These are phyloP conservation scores for Pleurotus ostreatus DNA, from an alignment of 768 basidiomycete species.

Conservation along the genomic window DNA sequence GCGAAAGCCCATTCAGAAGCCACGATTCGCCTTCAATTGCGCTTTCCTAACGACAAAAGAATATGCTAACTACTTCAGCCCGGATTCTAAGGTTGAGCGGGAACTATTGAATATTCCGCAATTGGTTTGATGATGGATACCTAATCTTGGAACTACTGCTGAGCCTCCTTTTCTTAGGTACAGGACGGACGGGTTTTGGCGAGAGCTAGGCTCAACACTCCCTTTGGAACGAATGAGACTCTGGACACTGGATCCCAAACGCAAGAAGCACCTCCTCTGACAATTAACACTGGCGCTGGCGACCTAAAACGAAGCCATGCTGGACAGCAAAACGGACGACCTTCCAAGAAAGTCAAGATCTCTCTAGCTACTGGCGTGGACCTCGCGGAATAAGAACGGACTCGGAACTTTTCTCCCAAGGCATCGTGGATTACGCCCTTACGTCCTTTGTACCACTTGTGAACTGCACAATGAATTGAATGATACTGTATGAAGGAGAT, in stretches of 20 bases:
- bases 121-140: slow-evolving; percentile 34
- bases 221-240: background rate
- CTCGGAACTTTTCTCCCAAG: background rate
- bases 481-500: too few species aligned
- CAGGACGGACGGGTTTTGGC: background rate
- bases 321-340: slow-evolving; percentile 33
- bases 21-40: slow-evolving; percentile 55
- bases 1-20: slow-evolving; percentile 51
- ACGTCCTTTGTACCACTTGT: too few species aligned
- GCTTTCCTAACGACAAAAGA: slow-evolving; percentile 36
- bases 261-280: slow-evolving; percentile 9
- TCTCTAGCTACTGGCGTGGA: slow-evolving; percentile 68
- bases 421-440: background rate
- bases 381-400: slow-evolving; percentile 55
- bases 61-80: slow-evolving; percentile 70
- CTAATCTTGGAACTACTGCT: too few species aligned
- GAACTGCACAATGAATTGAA: too few species aligned
- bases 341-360: slow-evolving; percentile 65
- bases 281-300: slow-evolving; percentile 5
- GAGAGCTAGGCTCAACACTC: background rate
- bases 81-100: slow-evolving; percentile 54
- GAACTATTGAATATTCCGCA: slow-evolving; percentile 57
- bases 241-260: slow-evolving; percentile 9
- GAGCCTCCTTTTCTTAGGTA: too few species aligned
- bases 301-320: slow-evolving; percentile 19